These are phyloP conservation scores for Debaryomyces coudertii DNA, from an alignment of 1,139 yeast genomes.

Conservation along the genomic window DNA sequence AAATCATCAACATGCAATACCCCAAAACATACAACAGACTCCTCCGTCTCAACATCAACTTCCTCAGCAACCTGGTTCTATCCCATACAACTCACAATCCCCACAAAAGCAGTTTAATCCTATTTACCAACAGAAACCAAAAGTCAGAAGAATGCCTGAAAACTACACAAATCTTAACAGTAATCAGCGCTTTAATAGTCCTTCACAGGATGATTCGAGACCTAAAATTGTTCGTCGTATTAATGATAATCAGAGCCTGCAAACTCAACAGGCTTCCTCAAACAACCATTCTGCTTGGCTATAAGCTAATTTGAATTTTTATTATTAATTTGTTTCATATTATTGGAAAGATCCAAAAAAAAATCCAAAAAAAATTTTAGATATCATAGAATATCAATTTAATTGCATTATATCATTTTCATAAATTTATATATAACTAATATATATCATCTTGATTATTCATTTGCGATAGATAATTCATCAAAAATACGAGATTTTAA, in stretches of 20 bases:
- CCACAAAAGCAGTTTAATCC: conserved; percentile 11
- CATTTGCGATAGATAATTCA: neutral
- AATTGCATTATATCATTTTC: conserved; percentile 7
- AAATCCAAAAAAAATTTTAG: conserved; percentile 1
- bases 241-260: conserved; percentile 6
- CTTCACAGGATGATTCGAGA: conserved; percentile 14
- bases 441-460: neutral
- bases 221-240: conserved; percentile 14
- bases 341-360: conserved; percentile 6
- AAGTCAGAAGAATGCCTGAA: conserved; percentile 13
- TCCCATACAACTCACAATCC: conserved; percentile 13
- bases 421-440: conserved; percentile 5
- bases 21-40: conserved; percentile 19
- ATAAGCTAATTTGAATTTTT: conserved; percentile 9
- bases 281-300: conserved; percentile 17
- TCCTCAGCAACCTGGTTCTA: conserved; percentile 16
- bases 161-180: conserved; percentile 12
- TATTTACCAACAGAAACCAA: conserved; percentile 13
- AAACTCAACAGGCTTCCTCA: conserved; percentile 8
- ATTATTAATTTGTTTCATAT: conserved; percentile 3
- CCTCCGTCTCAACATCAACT: conserved; percentile 24
- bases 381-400: conserved; percentile 9
- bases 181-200: conserved; percentile 13
- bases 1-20: conserved; percentile 17
- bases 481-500: neutral